phyloP scores from a whole-genome alignment of 2,329 filamentous ascomycete species.

The Phoma herbarum region DNA sequence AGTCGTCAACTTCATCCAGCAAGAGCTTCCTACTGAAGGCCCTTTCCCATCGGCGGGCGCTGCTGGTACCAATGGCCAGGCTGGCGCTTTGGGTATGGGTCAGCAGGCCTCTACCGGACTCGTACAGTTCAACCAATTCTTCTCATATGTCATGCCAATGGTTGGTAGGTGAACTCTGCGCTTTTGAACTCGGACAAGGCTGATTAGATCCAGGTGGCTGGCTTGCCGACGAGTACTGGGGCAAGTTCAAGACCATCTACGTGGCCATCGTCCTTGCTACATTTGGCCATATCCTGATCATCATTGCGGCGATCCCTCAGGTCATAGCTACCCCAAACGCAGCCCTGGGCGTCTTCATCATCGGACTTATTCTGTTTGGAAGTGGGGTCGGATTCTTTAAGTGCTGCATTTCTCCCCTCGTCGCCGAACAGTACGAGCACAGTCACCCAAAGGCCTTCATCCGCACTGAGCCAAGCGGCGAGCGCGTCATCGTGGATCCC shows the following conservation, averaged over 20 bases:
- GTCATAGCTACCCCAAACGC: slow-evolving; percentile 47
- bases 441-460: slow-evolving; percentile 60
- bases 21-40: slow-evolving; percentile 59
- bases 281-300: slow-evolving; percentile 61
- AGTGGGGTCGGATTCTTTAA: slow-evolving; percentile 57
- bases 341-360: slow-evolving; percentile 59
- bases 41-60: slow-evolving; percentile 60
- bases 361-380: slow-evolving; percentile 56
- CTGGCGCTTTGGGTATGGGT: slow-evolving; percentile 41
- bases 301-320: slow-evolving; percentile 61
- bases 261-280: slow-evolving; percentile 66
- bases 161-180: slow-evolving; percentile 28
- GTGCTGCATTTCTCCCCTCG: slow-evolving; percentile 62
- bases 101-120: slow-evolving; percentile 39
- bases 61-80: slow-evolving; percentile 36
- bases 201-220: slow-evolving; percentile 63
- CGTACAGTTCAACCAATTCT: slow-evolving; percentile 32
- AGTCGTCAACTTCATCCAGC: slow-evolving; percentile 49
- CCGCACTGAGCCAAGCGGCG: slow-evolving; percentile 62
- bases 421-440: slow-evolving; percentile 73
- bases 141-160: slow-evolving; percentile 39
- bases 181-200: not conserved
- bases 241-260: slow-evolving; percentile 67
- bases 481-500: slow-evolving; percentile 74
- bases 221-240: slow-evolving; percentile 66